Percentiles rank a stretch among this genome's conserved stretches.
These are phyloP conservation scores for Phytophthora capsici DNA, from an alignment of 352 stramenopile species.

Conservation along the genomic window DNA sequence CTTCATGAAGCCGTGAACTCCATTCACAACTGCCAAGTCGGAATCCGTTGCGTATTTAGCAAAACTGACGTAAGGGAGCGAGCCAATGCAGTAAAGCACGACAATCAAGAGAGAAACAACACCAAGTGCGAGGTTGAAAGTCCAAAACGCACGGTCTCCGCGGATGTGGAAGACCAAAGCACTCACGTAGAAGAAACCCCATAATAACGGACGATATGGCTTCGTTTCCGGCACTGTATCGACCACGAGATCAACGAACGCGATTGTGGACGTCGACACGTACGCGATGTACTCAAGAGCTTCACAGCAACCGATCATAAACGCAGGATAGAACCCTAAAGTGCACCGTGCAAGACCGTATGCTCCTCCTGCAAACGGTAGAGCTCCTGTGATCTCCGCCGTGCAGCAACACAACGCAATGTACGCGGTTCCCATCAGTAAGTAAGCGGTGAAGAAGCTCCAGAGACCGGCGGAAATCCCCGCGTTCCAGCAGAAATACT, in stretches of 20 bases:
- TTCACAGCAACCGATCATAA: constrained; percentile 61
- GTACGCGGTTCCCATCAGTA: constrained; percentile 48
- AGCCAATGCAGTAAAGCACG: constrained; percentile 47
- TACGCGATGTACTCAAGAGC: constrained; percentile 57
- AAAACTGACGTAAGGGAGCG: constrained; percentile 38
- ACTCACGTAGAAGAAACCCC: constrained; percentile 40
- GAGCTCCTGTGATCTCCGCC: constrained; percentile 50
- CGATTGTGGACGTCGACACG: constrained; percentile 40
- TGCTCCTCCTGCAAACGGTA: constrained; percentile 52
- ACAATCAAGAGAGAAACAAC: constrained; percentile 41
- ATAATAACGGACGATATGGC: constrained; percentile 34
- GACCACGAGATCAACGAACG: constrained; percentile 46
- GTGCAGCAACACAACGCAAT: constrained; percentile 49
- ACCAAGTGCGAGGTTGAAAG: constrained; percentile 45
- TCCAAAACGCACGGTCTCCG: constrained; percentile 47
- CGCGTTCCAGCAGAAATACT: constrained; percentile 62
- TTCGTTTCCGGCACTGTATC: constrained; percentile 9
- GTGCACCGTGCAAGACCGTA: constrained; percentile 53
- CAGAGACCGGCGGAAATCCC: constrained; percentile 48
- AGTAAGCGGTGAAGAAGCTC: constrained; percentile 46
- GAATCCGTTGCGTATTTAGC: constrained; percentile 20
- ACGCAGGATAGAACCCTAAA: constrained; percentile 50
- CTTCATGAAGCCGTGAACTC: constrained; percentile 43
- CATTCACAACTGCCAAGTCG: constrained; percentile 23
- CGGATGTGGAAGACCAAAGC: constrained; percentile 42